These are phyloP conservation scores for Adansonia gregorii DNA, from an alignment of 441 rosid genomes.

Conservation along the genomic window DNA sequence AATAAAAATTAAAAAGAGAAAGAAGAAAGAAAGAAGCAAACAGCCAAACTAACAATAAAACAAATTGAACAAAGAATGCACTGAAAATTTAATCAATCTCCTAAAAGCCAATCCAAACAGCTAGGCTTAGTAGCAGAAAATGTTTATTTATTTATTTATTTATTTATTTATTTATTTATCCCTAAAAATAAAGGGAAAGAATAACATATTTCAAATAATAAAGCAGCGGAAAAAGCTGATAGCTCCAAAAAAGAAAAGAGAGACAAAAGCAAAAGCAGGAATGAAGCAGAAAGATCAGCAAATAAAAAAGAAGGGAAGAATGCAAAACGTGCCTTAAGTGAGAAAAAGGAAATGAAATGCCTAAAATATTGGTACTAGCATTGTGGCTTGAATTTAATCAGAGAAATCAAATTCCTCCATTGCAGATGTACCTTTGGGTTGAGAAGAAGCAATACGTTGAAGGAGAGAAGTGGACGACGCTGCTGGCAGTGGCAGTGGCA, in stretches of 20 bases:
- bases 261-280: not conserved
- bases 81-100: not conserved
- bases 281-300: not conserved
- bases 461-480: conserved; percentile 39
- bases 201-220: not conserved
- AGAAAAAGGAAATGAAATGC: not conserved
- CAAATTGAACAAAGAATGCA: not conserved
- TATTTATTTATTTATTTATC: no score
- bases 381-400: not conserved
- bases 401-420: not conserved
- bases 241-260: conserved; percentile 8
- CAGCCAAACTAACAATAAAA: not conserved
- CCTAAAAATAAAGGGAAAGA: not conserved
- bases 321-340: not conserved
- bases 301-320: no score
- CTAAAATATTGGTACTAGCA: not conserved
- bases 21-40: not conserved
- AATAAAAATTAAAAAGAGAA: not conserved
- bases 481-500: conserved; percentile 18
- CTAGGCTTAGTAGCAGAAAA: not conserved
- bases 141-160: no score
- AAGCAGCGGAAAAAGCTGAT: not conserved
- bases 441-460: conserved; percentile 50
- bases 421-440: conserved; percentile 50
- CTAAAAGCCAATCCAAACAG: not conserved